Percentiles rank a stretch among this genome's conserved stretches.
These are phyloP conservation scores for Chionographis japonica DNA, from an alignment of 106 monocot species.

Conservation along the genomic window DNA sequence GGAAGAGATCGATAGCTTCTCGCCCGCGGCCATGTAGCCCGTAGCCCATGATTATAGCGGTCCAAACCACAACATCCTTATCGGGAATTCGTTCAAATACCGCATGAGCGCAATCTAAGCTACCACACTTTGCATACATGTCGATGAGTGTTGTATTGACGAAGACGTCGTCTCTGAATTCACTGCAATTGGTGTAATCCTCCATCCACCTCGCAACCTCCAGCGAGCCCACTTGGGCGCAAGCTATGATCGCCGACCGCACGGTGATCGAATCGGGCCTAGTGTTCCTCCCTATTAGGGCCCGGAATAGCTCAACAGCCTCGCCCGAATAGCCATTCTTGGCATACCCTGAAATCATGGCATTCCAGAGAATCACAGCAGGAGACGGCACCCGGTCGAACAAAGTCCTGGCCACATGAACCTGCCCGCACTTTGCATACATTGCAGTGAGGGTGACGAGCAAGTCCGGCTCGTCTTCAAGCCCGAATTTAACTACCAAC, in stretches of 20 bases:
- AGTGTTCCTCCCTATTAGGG: constrained; percentile 24
- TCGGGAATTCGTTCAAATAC: constrained; percentile 36
- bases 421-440: constrained; percentile 70
- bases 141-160: constrained; percentile 77
- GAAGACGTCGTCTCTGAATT: constrained; percentile 42
- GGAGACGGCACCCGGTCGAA: constrained; percentile 35
- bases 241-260: constrained; percentile 47
- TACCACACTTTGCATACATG: constrained; percentile 78
- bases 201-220: constrained; percentile 56
- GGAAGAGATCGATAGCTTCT: constrained; percentile 56
- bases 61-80: constrained; percentile 74
- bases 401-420: constrained; percentile 32
- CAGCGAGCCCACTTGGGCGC: constrained; percentile 53
- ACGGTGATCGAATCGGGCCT: constrained; percentile 68
- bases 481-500: constrained; percentile 48
- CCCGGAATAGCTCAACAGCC: constrained; percentile 51
- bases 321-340: constrained; percentile 55
- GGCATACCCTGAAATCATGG: constrained; percentile 85
- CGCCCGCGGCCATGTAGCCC: constrained; percentile 48
- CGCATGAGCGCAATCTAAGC: constrained; percentile 32
- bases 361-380: constrained; percentile 66
- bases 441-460: constrained; percentile 47
- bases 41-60: constrained; percentile 61
- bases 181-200: constrained; percentile 16
- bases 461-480: constrained; percentile 49